A percentile compares a stretch with the other conserved stretches of the same genome.
Conservation (phyloP, 2,329 filamentous ascomycete species). For the Pezicula carpinea region DNA sequence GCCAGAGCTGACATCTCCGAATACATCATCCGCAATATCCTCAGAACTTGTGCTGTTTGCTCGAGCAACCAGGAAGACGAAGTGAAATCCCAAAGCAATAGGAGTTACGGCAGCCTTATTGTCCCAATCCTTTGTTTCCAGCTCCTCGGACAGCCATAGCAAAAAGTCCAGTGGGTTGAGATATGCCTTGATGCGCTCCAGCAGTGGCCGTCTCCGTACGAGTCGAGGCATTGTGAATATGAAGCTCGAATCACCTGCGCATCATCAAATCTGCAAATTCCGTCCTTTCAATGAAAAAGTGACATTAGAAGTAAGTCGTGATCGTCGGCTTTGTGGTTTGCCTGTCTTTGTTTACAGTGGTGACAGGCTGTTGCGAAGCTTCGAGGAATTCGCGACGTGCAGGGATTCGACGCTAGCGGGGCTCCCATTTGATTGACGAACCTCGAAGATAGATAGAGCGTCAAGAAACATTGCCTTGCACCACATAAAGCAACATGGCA, state of each 20-base stretch:
- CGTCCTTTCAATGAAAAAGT: not conserved
- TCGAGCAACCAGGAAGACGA: conserved; percentile 75
- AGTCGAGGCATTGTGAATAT: conserved; percentile 62
- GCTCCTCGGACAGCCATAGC: conserved; percentile 86
- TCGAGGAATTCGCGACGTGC: not conserved
- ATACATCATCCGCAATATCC: conserved; percentile 70
- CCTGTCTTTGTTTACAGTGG: conserved; percentile 2
- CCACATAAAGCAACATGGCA: conserved; percentile 44
- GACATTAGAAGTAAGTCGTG: no score
- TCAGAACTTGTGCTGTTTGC: conserved; percentile 58
- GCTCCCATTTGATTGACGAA: not conserved
- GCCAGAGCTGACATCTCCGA: conserved; percentile 62
- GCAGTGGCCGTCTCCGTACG: conserved; percentile 74
- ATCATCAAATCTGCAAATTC: conserved; percentile 32
- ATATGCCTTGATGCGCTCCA: conserved; percentile 73
- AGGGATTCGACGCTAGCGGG: not conserved
- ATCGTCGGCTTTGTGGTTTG: not conserved
- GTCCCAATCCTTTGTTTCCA: conserved; percentile 89
- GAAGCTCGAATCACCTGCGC: not conserved
- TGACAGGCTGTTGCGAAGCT: not conserved
- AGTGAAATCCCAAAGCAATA: conserved; percentile 71
- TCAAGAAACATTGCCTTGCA: conserved; percentile 1
- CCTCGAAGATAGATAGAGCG: not conserved
- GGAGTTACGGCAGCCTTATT: conserved; percentile 73
- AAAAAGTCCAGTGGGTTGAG: conserved; percentile 86